Base-by-base conservation (phyloP, 2,329 filamentous ascomycete genomes). In the Rutstroemia sydowiana region DNA sequence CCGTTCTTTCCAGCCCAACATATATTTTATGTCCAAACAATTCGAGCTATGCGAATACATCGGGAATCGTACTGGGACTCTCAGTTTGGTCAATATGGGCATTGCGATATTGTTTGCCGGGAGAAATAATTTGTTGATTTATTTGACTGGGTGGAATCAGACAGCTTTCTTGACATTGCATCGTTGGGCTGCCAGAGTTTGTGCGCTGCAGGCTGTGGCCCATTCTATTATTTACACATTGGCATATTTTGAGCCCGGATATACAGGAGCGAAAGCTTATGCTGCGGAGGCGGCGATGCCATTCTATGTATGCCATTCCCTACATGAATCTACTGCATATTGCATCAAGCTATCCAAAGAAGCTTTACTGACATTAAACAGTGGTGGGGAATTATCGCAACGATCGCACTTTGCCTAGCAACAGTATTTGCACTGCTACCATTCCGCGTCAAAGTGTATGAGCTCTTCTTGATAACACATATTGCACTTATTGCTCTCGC, bases 91-190 rank as follows among this genome's bases (percentile, higher is more conserved):
- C 20, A 45, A 46, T 9, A 28, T 43, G 28, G 42, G 51, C 43
- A 50, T 57, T 13, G 36, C 47, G 23, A 45, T 55, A 23, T 43
- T 57, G 21, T 57, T 55, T 41, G 45, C 43, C 2, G 39, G 50
- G 3, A 23, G 57, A 4, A 59, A 59, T 31, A 59, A 57, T 18
- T 20, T 56, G 37, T 28, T 59, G 7, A 51, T 59, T 18, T 45
- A 20, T n/a, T 18, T 54, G 3, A 55, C 52, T 1, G 51, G 49
- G 23, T 78, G 75, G 75, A 70, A 66, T 0, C 71, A 75, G 54
- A 68, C 68, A 0, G 77, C 75, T 0, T 77, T 68, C 47, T 53
- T 77, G 2, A 60, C 77, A 0, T 63, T 77, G 0, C 75, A 78
- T 56, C 67, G 74, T 10, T 77, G 72, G 73, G 61, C 75, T 1